Conservation (phyloP, 306 rosid genomes). For the Fagus sylvatica region DNA sequence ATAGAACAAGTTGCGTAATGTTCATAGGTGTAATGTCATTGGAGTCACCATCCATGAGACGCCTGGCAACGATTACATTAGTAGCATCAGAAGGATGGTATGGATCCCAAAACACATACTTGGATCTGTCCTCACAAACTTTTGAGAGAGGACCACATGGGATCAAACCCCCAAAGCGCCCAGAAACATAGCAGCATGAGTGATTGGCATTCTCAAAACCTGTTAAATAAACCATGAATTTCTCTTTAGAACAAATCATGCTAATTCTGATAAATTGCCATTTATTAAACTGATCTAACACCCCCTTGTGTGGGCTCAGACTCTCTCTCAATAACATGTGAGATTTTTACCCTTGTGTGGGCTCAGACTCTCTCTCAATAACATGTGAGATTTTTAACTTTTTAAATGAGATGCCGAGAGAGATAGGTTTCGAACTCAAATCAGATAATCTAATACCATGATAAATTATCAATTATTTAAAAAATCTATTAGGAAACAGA, state of each 20-base stretch:
- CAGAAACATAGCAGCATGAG: constrained; percentile 61
- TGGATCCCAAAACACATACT: constrained; percentile 72
- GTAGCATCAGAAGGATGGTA: constrained; percentile 70
- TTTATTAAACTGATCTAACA: too few relatives aligned
- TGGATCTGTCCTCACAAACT: constrained; percentile 56
- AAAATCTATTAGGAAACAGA: too few relatives aligned
- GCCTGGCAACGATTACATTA: constrained; percentile 44
- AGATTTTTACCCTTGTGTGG: too few relatives aligned
- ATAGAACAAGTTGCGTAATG: constrained; percentile 37
- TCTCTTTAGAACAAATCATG: background rate
- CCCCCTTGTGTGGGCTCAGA: too few relatives aligned
- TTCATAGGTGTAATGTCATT: constrained; percentile 57
- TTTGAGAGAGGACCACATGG: constrained; percentile 54
- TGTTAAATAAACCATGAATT: constrained; percentile 6
- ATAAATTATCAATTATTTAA: too few relatives aligned
- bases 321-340: too few relatives aligned
- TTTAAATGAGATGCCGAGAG: too few relatives aligned
- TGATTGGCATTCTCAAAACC: constrained; percentile 58
- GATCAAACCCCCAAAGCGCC: constrained; percentile 61
- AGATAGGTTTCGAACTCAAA: too few relatives aligned
- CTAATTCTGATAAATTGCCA: background rate
- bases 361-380: too few relatives aligned
- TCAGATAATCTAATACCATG: too few relatives aligned
- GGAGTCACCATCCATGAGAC: constrained; percentile 51
- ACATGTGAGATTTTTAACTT: too few relatives aligned